Percentiles rank a stretch among this genome's conserved stretches.
phyloP scores from a whole-genome alignment of 2,329 filamentous ascomycete species.

The Fusarium subtropicale region DNA sequence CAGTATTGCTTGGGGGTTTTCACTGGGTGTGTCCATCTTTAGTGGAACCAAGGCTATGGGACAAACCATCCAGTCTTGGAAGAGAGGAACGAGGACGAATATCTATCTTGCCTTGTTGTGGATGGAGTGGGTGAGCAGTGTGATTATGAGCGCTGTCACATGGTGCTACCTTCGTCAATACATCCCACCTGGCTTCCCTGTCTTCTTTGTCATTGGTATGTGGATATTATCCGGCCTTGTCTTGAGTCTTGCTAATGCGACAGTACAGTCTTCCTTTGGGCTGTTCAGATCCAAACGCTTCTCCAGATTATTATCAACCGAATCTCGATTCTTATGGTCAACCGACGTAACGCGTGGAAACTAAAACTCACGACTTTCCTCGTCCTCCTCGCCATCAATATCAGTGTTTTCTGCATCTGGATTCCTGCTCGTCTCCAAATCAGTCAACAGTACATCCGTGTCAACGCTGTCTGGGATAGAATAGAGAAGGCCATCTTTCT shows the following conservation, averaged over 20 bases:
- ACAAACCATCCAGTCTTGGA: conserved; percentile 46
- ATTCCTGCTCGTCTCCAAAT: conserved; percentile 63
- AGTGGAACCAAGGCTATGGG: conserved; percentile 40
- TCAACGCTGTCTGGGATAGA: conserved; percentile 66
- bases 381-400: conserved; percentile 62
- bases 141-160: conserved; percentile 45
- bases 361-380: conserved; percentile 59
- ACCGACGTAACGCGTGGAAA: conserved; percentile 51
- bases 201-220: conserved; percentile 45
- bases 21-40: conserved; percentile 46
- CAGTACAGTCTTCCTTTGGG: conserved; percentile 50
- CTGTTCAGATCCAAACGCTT: conserved; percentile 61
- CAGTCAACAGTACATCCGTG: conserved; percentile 54
- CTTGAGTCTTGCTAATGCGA: neutral
- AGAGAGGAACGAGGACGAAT: conserved; percentile 41
- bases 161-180: conserved; percentile 45
- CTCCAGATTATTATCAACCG: conserved; percentile 69
- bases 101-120: conserved; percentile 44
- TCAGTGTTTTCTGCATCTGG: conserved; percentile 66
- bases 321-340: conserved; percentile 60
- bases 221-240: fast-evolving
- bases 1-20: conserved; percentile 47
- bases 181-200: conserved; percentile 42
- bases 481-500: conserved; percentile 64
- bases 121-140: conserved; percentile 43